Percentiles rank a stretch among this genome's conserved stretches.
Evolutionary conservation across 305 asterid species (phyloP).

Genomic region (Fraxinus greggii): DNA sequence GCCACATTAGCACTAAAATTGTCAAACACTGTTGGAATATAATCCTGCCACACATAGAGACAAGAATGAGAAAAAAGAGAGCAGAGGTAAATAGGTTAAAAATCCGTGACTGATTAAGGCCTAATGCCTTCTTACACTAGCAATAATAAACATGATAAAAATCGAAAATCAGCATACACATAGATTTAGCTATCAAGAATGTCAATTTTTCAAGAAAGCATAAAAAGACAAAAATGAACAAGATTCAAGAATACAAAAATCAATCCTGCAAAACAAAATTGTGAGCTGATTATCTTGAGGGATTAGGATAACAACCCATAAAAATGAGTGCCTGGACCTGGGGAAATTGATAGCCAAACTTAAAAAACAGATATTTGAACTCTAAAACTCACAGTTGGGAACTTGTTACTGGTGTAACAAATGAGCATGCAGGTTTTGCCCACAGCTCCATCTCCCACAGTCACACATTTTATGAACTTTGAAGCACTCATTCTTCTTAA

Average conservation of each 20-base stretch:
- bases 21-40: conserved; percentile 88
- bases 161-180: not conserved
- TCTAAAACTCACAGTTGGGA: conserved; percentile 63
- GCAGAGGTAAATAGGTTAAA: not conserved
- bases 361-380: not conserved
- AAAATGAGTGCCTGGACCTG: not conserved
- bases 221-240: not conserved
- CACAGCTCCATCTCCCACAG: conserved; percentile 98
- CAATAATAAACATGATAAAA: not conserved
- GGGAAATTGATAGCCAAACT: not conserved
- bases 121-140: not conserved
- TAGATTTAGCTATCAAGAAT: not conserved
- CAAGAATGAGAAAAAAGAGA: not conserved
- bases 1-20: conserved; percentile 92
- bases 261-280: not conserved
- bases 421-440: conserved; percentile 98
- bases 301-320: not conserved
- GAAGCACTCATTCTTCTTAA: conserved; percentile 75
- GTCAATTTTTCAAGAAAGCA: not conserved
- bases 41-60: conserved; percentile 52
- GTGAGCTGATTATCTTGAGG: not conserved
- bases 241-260: not conserved
- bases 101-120: not conserved
- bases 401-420: conserved; percentile 89
- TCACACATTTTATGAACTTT: conserved; percentile 93